Base-by-base conservation (phyloP, 768 basidiomycete genomes). In the Tephrocybe sp. region DNA sequence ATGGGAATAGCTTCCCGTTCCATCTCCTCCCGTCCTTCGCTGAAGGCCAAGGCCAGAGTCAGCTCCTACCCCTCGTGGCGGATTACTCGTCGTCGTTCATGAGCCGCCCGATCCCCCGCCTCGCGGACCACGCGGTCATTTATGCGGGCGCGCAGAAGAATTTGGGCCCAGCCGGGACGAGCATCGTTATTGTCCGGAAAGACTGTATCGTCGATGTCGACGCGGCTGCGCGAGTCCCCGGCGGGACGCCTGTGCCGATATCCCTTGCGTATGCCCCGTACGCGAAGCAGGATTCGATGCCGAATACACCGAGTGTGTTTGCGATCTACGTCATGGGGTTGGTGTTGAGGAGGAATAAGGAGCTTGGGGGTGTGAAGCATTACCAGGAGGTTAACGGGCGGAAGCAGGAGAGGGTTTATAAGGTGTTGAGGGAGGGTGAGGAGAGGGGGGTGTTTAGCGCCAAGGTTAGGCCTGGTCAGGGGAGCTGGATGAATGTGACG, bases 141-240 rank as follows among this genome's bases (percentile, higher is more conserved):
- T 98, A 87, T 65, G 97, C 95, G 6, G 97, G 97, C 41, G 97
- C 89, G 19, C 97, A 99, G 72, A 99, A 99, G 77, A 99, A 99
- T 68, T 73, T 98, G 45, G 95, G 96, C 7, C 97, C 97, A 2
- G 86, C 97, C 0, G 97, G 97, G 1, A 73, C 97, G 19, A 93
- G 92, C 12, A 81, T 99, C 67, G 73, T 95, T 60, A 97, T 99
- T 71, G 91, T 98, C 17, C 83, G 91, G n/a, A 83, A 96, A 52
- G 94, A 97, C 70, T 87, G 95, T 65, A 75, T 98, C 62, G 92
- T 95, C 63, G 92, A 90, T 64, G 86, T 91, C 42, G 88, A 93
- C 59, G 84, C 83, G 2, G 88, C 91, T 26, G 0, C 79, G 83
- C 12, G 74, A 72, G 62, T 75, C 89, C 26, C 26, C 50, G 90